These are phyloP conservation scores for Aspergillus affinis DNA, from an alignment of 495 filamentous ascomycete species.

Conservation along the genomic window DNA sequence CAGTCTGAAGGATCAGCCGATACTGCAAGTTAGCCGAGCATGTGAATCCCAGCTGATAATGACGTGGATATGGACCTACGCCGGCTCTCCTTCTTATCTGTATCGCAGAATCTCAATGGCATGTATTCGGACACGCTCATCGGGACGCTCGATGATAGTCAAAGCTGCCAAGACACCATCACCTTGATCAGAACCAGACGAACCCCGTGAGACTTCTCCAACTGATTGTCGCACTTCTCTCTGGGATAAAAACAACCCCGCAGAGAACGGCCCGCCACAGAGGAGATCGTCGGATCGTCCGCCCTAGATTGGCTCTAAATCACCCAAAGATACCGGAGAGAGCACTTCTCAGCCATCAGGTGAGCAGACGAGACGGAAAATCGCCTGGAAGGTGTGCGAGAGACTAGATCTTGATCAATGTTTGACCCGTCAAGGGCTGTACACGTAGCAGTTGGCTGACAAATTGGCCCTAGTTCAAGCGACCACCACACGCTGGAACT, in stretches of 20 bases:
- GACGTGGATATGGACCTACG: background rate
- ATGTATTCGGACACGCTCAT: no score
- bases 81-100: no score
- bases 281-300: conserved; percentile 23
- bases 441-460: conserved; percentile 11
- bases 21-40: conserved; percentile 11
- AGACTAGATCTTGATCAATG: background rate
- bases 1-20: background rate
- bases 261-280: conserved; percentile 7
- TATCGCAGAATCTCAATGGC: no score
- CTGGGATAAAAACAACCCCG: conserved; percentile 10
- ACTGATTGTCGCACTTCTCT: conserved; percentile 1
- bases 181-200: no score
- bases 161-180: no score
- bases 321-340: background rate
- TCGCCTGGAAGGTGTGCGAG: conserved; percentile 10
- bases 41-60: conserved; percentile 3
- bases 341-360: background rate
- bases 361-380: background rate
- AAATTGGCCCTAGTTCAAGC: background rate
- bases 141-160: no score
- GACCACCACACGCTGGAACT: background rate
- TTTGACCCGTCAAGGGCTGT: conserved; percentile 13
- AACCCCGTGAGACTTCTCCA: background rate
- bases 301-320: conserved; percentile 9